Evolutionary conservation across 2,329 filamentous ascomycete species (phyloP).

Genomic region (Trichocomaceae sp.): DNA sequence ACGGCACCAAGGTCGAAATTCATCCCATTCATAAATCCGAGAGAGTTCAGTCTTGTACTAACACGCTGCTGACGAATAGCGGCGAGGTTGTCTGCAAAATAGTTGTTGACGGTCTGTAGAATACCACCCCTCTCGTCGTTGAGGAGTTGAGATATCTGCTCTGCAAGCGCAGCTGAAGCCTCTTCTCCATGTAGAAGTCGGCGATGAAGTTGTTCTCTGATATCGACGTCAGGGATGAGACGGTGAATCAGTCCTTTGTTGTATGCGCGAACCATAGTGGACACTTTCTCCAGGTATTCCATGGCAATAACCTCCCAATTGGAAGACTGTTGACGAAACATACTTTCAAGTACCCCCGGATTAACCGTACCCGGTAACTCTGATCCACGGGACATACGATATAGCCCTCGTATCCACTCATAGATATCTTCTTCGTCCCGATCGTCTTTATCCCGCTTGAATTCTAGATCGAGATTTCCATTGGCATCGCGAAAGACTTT

Average conservation of each 20-base stretch:
- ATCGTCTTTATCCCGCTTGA: background rate
- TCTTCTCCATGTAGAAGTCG: slow-evolving; percentile 28
- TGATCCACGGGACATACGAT: slow-evolving; percentile 17
- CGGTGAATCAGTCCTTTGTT: background rate
- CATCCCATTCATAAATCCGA: background rate
- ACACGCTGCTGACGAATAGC: slow-evolving; percentile 16
- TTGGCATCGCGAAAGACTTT: slow-evolving; percentile 12
- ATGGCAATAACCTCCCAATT: slow-evolving; percentile 14
- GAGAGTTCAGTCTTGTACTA: slow-evolving; percentile 2
- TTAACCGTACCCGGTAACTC: slow-evolving; percentile 19
- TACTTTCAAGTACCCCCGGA: slow-evolving; percentile 15
- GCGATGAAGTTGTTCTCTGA: background rate
- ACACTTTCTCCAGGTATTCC: slow-evolving; percentile 6
- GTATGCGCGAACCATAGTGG: background rate
- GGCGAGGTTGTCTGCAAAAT: slow-evolving; percentile 42
- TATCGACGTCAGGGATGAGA: background rate
- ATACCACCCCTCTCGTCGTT: slow-evolving; percentile 42
- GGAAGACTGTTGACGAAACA: slow-evolving; percentile 18
- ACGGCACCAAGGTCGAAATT: slow-evolving; percentile 9
- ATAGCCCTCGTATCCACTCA: slow-evolving; percentile 16
- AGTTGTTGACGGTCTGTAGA: slow-evolving; percentile 47
- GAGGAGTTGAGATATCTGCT: slow-evolving; percentile 46
- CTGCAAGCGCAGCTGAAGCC: slow-evolving; percentile 37
- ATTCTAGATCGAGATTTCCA: slow-evolving; percentile 8
- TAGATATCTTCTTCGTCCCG: slow-evolving; percentile 11